Evolutionary conservation across 345 rosid species (phyloP), one percentile per base, ranked within the genome.

Genomic region (Hypericum perforatum): DNA sequence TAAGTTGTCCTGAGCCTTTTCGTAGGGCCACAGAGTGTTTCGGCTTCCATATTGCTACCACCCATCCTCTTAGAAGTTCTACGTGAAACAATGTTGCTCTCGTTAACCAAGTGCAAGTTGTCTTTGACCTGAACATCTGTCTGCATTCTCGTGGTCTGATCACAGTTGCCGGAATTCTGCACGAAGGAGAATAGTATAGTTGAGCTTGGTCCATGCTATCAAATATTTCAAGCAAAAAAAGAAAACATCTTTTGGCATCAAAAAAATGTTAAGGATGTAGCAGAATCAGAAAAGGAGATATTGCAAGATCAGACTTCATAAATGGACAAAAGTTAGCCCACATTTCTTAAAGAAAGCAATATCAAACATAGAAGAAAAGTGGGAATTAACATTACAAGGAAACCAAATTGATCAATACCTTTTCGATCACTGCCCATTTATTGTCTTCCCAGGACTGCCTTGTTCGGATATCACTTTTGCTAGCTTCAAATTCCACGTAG

Each of bases 371-470:
- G 16, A 49, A 42, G 49, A 51, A 29, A 48, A 48, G 52, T 22
- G 32, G 32, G 32, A 22, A 22, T 1, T 1, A 22, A 22, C 32
- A 22, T 22, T 22, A 22, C 32, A 22, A 22, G 32, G 4, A 22
- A 22, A 22, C 32, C 32, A 22, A 22, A 22, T 22, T 22, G 32
- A 22, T 22, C 32, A 22, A 22, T 48, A 48, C 52, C 52, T 48
- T 12, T 54, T 84, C 81, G 10, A 85, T 73, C 65, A 77, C 72
- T 54, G 68, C 52, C 96, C 96, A 82, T 60, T 71, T 67, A 16
- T 72, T 63, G 42, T 76, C 76, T 66, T 80, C 71, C 90, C 94
- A 88, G 50, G 88, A 78, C 64, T 74, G 94, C 63, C 96, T 74
- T 45, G 73, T 56, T 15, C 96, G 77, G 46, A 79, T 68, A 41